Percentiles rank a stretch among this genome's conserved stretches.
These are phyloP conservation scores for Austroboletus novae-zelandiae DNA, from an alignment of 1,284 basidiomycete genomes.

Conservation along the genomic window DNA sequence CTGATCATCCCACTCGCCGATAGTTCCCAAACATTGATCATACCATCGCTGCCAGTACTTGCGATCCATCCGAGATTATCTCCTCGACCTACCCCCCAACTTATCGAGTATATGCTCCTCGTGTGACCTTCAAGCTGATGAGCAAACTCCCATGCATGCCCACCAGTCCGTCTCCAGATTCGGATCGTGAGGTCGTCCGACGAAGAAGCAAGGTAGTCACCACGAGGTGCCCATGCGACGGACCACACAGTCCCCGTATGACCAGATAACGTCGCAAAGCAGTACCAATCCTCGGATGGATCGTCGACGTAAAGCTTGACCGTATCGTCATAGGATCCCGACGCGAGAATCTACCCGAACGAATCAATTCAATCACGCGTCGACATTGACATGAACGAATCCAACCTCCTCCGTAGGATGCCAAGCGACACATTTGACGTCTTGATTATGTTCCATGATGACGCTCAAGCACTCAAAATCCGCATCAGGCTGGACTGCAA, in stretches of 20 bases:
- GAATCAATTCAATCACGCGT: slow-evolving; percentile 14
- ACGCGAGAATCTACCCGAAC: slow-evolving; percentile 80
- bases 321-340: slow-evolving; percentile 95
- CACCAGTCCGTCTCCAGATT: slow-evolving; percentile 62
- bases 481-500: slow-evolving; percentile 79
- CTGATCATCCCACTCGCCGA: slow-evolving; percentile 40
- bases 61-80: slow-evolving; percentile 72
- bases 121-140: slow-evolving; percentile 60
- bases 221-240: slow-evolving; percentile 78
- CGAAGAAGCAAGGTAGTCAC: slow-evolving; percentile 80
- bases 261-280: slow-evolving; percentile 78
- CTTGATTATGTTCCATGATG: slow-evolving; percentile 96
- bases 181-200: slow-evolving; percentile 77
- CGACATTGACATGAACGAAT: slow-evolving; percentile 11
- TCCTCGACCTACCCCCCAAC: slow-evolving; percentile 64
- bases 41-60: slow-evolving; percentile 74
- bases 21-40: slow-evolving; percentile 72
- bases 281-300: slow-evolving; percentile 93
- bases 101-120: slow-evolving; percentile 76
- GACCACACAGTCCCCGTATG: slow-evolving; percentile 93
- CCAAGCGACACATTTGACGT: slow-evolving; percentile 95
- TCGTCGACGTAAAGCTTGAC: slow-evolving; percentile 96
- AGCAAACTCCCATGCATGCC: slow-evolving; percentile 59
- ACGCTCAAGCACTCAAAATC: slow-evolving; percentile 96
- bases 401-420: slow-evolving; percentile 91